Base-by-base conservation (phyloP, 176 grass and related monocot species). In the Lolium multiflorum region DNA sequence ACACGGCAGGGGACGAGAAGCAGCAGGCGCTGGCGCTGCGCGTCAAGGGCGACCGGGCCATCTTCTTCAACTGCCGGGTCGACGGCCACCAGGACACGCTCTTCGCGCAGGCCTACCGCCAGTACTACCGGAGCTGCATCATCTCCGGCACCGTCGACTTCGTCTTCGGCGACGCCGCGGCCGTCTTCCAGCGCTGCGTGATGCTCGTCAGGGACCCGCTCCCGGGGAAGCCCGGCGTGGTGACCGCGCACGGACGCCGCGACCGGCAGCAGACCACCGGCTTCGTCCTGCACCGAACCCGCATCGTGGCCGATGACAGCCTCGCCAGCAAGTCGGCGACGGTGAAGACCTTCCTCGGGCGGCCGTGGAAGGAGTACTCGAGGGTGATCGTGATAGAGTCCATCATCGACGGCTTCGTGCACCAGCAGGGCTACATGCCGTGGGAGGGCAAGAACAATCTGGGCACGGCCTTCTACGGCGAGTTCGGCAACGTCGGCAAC, bases 41-140 rank as follows among this genome's bases (percentile, higher is more conserved):
- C 9, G 96, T 98, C 8, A 89, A 88, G 74, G 76, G 79, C 9
- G 97, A 98, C 85, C 64, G 81, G 76, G 56, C 74, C 69, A 84
- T 96, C 86, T 96, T 98, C 91, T 81, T 94, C 48, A 90, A 93
- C 84, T 96, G 96, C 87, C 78, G 87, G 52, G 88, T 98, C 86
- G 97, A 94, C 74, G 97, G 90, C 28, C 87, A 96, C 92, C 94
- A 98, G 83, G 92, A 94, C 90, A 98, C 92, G 38, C 88, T 98
- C 43, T 94, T 92, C 85, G 88, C 93, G 35, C 96, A 98, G 73
- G 90, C 88, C 14, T 90, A 98, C 78, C 93, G 90, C 0, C 94
- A 98, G 84, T 98, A 90, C 87, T 98, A 96, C 76, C 92, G 97
- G 7, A 89, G 92, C 66, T 96, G 97, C 90, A 43, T 92, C 78